Evolutionary conservation across 176 grass and related monocot genomes (phyloP), one percentile per base, ranked within the genome.

Genomic region (Avena atlantica): DNA sequence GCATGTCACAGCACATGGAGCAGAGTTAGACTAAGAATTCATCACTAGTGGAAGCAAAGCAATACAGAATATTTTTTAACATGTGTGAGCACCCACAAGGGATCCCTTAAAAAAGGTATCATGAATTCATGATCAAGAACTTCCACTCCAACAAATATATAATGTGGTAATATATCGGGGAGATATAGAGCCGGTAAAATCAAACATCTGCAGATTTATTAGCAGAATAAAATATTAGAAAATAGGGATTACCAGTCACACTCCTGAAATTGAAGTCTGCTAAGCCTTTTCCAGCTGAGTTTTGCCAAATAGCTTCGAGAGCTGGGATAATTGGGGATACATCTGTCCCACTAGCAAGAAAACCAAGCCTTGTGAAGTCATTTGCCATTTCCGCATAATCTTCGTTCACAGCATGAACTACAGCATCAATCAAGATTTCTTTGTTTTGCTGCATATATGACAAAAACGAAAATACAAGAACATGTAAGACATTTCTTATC

Each of bases 301-400:
- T 98, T 89, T 98, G 96, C 96, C 96, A 98, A 85, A 98, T 98
- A 53, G 96, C 83, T 84, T 98, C 96, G 61, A 98, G 86, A 79
- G 88, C 96, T 68, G 96, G 96, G 87, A 98, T n/a, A 68, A 98
- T 94, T 74, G 96, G 96, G 73, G 96, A 85, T 50, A 98, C 96
- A 79, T 98, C 96, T 42, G 92, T 98, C 62, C 87, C 97, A 78
- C 90, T 94, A 80, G 97, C 97, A 69, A 98, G 97, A 65, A 98
- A 98, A 25, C 97, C 97, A 86, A 98, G 92, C 82, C 97, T 96
- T 16, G 97, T 98, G 87, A 98, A 98, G 83, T 98, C 97, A 91
- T 98, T 98, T 88, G 97, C 97, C 97, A 98, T 98, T 88, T 98
- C 97, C 84, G 83, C 89, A 88, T 98, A 98, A 83, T 98, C 97